These are phyloP conservation scores for Lecanicillium sp. DNA, from an alignment of 2,329 filamentous ascomycete genomes.

Conservation along the genomic window DNA sequence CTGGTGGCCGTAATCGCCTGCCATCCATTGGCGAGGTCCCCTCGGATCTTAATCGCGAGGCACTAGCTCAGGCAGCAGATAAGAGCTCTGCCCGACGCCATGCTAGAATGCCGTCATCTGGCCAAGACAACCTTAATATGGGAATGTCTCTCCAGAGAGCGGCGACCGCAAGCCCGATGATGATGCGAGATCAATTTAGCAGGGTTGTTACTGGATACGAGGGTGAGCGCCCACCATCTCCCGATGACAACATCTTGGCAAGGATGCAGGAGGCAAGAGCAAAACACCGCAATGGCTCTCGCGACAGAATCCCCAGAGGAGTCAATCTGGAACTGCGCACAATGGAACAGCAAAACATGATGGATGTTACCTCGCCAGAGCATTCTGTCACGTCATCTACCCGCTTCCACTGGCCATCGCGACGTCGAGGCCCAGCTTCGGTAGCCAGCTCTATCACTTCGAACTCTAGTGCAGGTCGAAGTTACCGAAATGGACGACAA, in stretches of 20 bases:
- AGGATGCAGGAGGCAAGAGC: slow-evolving; percentile 49
- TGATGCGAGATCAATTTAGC: slow-evolving; percentile 42
- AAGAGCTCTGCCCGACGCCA: slow-evolving; percentile 17
- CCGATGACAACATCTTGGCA: slow-evolving; percentile 50
- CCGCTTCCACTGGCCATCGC: slow-evolving; percentile 46
- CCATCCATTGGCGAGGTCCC: slow-evolving; percentile 64
- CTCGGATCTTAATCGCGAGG: slow-evolving; percentile 22
- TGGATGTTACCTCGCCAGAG: slow-evolving; percentile 48
- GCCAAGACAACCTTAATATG: slow-evolving; percentile 32
- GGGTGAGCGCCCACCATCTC: slow-evolving; percentile 52
- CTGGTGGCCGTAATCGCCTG: slow-evolving; percentile 55
- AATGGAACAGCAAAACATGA: slow-evolving; percentile 35
- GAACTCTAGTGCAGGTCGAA: slow-evolving; percentile 41
- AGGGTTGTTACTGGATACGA: slow-evolving; percentile 21
- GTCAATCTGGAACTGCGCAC: slow-evolving; percentile 56
- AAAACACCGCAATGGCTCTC: slow-evolving; percentile 59
- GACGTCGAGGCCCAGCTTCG: slow-evolving; percentile 46
- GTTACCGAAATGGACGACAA: slow-evolving; percentile 36
- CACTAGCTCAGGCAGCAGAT: slow-evolving; percentile 13
- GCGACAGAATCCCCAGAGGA: slow-evolving; percentile 70
- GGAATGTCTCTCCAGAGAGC: slow-evolving; percentile 51
- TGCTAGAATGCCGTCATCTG: slow-evolving; percentile 27
- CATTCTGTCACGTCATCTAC: slow-evolving; percentile 44
- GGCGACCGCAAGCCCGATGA: slow-evolving; percentile 59
- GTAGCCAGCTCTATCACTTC: slow-evolving; percentile 50